Evolutionary conservation across 768 basidiomycete genomes (phyloP), one percentile per base, ranked within the genome.

Genomic region (Pleurotus pulmonarius): DNA sequence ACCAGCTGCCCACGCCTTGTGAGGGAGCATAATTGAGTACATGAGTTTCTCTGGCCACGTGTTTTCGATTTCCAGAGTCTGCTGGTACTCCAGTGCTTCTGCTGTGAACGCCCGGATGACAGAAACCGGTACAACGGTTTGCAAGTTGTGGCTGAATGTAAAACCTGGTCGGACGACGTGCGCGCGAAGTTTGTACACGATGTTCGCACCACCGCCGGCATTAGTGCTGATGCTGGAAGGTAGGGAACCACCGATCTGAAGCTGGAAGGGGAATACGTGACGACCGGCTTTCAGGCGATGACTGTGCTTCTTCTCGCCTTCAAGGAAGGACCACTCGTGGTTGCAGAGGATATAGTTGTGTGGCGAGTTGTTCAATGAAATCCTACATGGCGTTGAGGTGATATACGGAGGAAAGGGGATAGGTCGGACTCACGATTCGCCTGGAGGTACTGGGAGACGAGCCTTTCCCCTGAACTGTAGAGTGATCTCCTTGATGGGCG

Each of bases 11-110:
- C 90, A 98, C 0, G 95, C 96, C 67, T 95, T 96, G 78, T 96
- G 94, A 0, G 95, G 95, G 29, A 98, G 71, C 75, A 94, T 90
- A 65, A 93, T 83, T 4, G 89, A 87, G 69, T 96, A 98, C 94
- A 95, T 96, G 71, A 97, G 75, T 74, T 98, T 98, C 18, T 88
- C 89, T 0, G 96, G 94, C 96, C 96, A 98, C 13, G 94, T 94
- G 69, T 95, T 97, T 70, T 97, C 92, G 61, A 92, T 87, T 69
- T 98, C 96, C 57, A 97, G 81, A 1, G 93, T 93, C 67, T 98
- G 94, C 64, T 93, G 95, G 75, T 92, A 98, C 69, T 98, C 96
- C 63, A 97, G 81, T 0, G 95, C 88, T 59, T 94, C 93, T 1
- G 83, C 68, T 16, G 83, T 76, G 65, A 94, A 88, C 3, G 87